phyloP scores from a whole-genome alignment of 2,329 filamentous ascomycete genomes.

The Echinosphaeria canescens region DNA sequence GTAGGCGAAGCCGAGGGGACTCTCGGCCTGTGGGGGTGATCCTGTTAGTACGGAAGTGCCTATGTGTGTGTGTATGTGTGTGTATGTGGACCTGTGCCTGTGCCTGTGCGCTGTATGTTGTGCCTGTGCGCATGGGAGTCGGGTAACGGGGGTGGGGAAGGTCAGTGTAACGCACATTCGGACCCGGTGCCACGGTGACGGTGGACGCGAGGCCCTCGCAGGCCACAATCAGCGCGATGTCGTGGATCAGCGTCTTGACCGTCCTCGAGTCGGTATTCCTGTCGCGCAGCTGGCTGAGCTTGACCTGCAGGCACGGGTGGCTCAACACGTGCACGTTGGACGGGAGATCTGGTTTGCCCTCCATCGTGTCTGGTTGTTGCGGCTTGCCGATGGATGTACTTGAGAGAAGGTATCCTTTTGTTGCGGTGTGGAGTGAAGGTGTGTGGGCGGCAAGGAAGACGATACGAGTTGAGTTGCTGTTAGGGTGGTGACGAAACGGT shows the following conservation, averaged over 20 bases:
- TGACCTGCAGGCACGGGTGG: constrained; percentile 72
- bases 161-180: constrained; percentile 33
- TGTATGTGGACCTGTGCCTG: too few species aligned
- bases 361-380: too few species aligned
- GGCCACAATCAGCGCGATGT: constrained; percentile 65
- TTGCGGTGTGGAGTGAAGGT: too few species aligned
- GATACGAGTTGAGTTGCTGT: too few species aligned
- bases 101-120: too few species aligned
- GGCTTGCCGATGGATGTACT: too few species aligned
- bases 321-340: constrained; percentile 54
- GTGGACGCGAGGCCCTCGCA: constrained; percentile 56
- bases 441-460: too few species aligned
- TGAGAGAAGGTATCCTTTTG: background rate
- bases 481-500: too few species aligned
- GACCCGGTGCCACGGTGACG: constrained; percentile 31
- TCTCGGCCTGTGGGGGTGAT: constrained; percentile 62
- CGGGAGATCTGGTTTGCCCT: background rate
- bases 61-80: too few species aligned
- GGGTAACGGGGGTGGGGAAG: constrained; percentile 1
- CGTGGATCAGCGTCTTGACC: constrained; percentile 64
- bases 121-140: background rate
- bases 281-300: constrained; percentile 77
- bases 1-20: constrained; percentile 61
- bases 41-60: constrained; percentile 3
- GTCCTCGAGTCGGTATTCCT: constrained; percentile 46